Conservation (phyloP, 1,139 yeast species). For the Hyphopichia khmerensis region DNA sequence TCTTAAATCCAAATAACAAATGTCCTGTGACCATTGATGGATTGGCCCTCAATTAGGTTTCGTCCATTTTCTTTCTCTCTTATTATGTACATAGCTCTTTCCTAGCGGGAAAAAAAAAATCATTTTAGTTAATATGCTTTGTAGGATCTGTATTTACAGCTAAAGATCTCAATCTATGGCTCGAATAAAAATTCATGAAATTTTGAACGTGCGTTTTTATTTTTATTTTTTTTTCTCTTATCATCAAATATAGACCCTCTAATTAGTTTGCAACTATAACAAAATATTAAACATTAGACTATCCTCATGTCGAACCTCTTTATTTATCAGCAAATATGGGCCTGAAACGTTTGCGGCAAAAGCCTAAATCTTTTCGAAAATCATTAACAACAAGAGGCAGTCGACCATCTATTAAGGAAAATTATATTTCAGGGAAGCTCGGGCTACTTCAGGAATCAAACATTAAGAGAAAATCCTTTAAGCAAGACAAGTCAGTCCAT, state of each 20-base stretch:
- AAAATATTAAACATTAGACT: background rate
- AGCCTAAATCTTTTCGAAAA: too few species aligned
- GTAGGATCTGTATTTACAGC: too few species aligned
- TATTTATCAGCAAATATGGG: background rate
- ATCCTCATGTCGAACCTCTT: background rate
- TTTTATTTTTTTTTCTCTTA: background rate
- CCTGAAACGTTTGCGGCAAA: background rate
- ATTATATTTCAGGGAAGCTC: too few species aligned
- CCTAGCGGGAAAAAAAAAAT: background rate
- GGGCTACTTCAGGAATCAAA: too few species aligned
- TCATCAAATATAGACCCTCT: background rate
- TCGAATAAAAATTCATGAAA: too few species aligned
- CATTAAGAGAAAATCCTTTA: too few species aligned
- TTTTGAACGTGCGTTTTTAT: background rate
- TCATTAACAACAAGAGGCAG: too few species aligned
- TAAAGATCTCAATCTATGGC: too few species aligned
- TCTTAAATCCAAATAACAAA: slow-evolving; percentile 36
- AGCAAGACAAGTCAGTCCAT: background rate
- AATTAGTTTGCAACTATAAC: background rate
- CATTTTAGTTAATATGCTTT: too few species aligned
- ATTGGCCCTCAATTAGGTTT: slow-evolving; percentile 7
- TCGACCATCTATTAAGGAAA: too few species aligned
- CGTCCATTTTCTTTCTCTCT: too few species aligned
- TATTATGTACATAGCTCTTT: background rate
- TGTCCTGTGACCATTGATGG: slow-evolving; percentile 25